These are phyloP conservation scores for Mortierella sp. DNA, from an alignment of 371 early-diverging fungal genomes.

Conservation along the genomic window DNA sequence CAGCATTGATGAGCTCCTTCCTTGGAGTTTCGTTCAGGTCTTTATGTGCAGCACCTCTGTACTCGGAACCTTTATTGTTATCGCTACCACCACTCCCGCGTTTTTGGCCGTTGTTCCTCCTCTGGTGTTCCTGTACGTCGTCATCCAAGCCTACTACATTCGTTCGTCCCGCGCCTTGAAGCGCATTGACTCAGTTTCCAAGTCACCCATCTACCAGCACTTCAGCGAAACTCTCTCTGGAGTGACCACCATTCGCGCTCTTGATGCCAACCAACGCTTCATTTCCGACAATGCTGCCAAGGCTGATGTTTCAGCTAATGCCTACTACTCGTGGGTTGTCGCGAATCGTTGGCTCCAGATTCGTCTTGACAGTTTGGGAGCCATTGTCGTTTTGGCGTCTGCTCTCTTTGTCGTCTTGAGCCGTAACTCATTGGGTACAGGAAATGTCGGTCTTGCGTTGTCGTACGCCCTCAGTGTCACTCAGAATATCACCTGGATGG, in stretches of 20 bases:
- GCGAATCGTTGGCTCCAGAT: constrained; percentile 78
- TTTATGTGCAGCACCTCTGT: constrained; percentile 19
- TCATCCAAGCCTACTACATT: constrained; percentile 76
- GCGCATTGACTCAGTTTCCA: constrained; percentile 82
- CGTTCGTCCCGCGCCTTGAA: constrained; percentile 79
- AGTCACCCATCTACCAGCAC: constrained; percentile 87
- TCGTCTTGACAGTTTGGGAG: constrained; percentile 62
- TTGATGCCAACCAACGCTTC: constrained; percentile 61
- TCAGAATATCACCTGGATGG: constrained; percentile 55
- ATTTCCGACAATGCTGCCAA: constrained; percentile 67
- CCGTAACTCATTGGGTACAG: constrained; percentile 32
- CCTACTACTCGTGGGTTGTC: constrained; percentile 69
- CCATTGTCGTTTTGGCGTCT: constrained; percentile 66
- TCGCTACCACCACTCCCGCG: constrained; percentile 29
- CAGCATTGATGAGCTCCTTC: constrained; percentile 15
- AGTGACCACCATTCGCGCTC: constrained; percentile 85
- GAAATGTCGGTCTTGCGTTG: constrained; percentile 67
- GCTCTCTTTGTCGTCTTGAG: constrained; percentile 57
- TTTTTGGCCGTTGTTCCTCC: constrained; percentile 32
- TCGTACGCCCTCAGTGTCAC: constrained; percentile 72
- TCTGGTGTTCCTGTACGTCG: constrained; percentile 63
- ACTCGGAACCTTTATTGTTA: constrained; percentile 33
- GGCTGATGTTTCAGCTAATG: constrained; percentile 49
- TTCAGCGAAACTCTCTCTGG: constrained; percentile 83
- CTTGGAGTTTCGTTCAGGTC: constrained; percentile 20